Percentiles rank a stretch among this genome's conserved stretches.
phyloP scores from a whole-genome alignment of 352 stramenopile genomes.

The Blastocystis sp. region DNA sequence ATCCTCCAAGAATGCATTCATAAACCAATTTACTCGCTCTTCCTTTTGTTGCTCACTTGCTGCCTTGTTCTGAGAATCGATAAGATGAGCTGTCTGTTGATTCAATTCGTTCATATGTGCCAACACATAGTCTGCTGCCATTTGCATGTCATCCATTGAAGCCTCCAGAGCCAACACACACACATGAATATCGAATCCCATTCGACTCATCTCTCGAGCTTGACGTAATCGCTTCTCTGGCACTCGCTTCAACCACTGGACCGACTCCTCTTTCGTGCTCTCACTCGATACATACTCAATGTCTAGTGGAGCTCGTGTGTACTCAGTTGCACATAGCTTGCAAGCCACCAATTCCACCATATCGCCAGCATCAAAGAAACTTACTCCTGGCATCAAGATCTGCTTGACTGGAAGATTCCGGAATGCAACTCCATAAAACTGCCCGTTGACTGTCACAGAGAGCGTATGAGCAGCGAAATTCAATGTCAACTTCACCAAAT shows the following conservation, averaged over 20 bases:
- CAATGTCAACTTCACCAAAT: conserved; percentile 52
- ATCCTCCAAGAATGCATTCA: conserved; percentile 55
- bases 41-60: conserved; percentile 2
- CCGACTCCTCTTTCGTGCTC: conserved; percentile 47
- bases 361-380: conserved; percentile 57
- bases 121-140: conserved; percentile 38
- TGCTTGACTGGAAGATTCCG: conserved; percentile 5
- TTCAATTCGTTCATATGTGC: conserved; percentile 16
- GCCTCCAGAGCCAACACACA: conserved; percentile 56
- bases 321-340: conserved; percentile 39
- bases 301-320: background rate
- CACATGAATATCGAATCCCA: conserved; percentile 49
- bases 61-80: conserved; percentile 17
- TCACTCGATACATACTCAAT: conserved; percentile 42
- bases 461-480: conserved; percentile 15
- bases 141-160: conserved; percentile 34
- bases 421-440: conserved; percentile 60
- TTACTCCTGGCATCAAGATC: conserved; percentile 17
- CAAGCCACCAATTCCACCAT: conserved; percentile 43
- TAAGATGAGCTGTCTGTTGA: conserved; percentile 34
- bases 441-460: conserved; percentile 50
- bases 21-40: conserved; percentile 48
- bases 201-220: conserved; percentile 15
- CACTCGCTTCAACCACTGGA: conserved; percentile 53
- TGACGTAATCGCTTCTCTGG: conserved; percentile 16